Conservation (phyloP, 164 flowering plant genomes). For the Cinnamomum micranthum region DNA sequence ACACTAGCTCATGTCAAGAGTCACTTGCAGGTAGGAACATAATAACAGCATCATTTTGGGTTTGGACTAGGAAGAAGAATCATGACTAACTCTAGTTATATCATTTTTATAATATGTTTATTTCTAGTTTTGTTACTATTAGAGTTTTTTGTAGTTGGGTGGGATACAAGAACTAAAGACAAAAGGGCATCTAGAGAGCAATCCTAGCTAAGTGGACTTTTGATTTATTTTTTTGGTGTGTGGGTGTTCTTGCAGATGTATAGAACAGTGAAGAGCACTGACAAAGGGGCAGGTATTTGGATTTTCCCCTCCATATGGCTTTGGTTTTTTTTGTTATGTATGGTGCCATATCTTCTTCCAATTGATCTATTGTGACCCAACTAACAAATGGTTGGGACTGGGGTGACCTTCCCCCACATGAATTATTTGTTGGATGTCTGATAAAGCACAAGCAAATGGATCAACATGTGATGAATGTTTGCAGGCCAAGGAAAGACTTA, state of each 20-base stretch:
- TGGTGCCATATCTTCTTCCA: not conserved
- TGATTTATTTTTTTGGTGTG: conserved; percentile 4
- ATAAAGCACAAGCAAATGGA: conserved; percentile 32
- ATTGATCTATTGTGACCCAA: conserved; percentile 8
- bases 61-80: conserved; percentile 11
- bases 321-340: conserved; percentile 13
- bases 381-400: conserved; percentile 11
- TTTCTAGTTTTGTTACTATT: not conserved
- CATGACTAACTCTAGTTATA: not conserved
- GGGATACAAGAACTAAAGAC: conserved; percentile 21
- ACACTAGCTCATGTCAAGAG: conserved; percentile 95
- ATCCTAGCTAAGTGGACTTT: conserved; percentile 24
- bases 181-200: conserved; percentile 31
- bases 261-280: conserved; percentile 75
- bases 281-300: conserved; percentile 74
- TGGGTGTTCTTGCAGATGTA: conserved; percentile 57
- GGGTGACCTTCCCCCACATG: conserved; percentile 22
- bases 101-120: not conserved
- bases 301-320: conserved; percentile 11
- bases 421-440: conserved; percentile 39
- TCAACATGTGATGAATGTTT: conserved; percentile 24
- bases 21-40: conserved; percentile 72
- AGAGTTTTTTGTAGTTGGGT: conserved; percentile 22
- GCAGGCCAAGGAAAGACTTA: conserved; percentile 55
- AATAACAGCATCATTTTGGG: conserved; percentile 7